Conservation (phyloP, 1,139 yeast species). For the Kodamaea alishanica region DNA sequence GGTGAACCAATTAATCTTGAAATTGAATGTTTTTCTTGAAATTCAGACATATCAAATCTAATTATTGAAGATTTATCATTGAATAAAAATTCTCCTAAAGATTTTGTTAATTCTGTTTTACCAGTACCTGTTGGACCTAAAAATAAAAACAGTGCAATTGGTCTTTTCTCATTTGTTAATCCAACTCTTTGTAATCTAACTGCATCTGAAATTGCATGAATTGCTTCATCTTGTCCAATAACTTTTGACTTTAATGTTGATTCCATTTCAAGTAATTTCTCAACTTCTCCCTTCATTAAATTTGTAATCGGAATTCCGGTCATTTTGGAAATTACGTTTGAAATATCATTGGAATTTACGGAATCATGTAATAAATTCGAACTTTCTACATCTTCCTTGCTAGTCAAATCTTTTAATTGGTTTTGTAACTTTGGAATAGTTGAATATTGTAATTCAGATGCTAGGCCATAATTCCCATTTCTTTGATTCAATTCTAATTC, state of each 20-base stretch:
- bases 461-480: conserved; percentile 79
- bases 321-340: conserved; percentile 85
- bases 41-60: conserved; percentile 96
- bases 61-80: conserved; percentile 83
- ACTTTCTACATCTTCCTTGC: conserved; percentile 40
- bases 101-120: conserved; percentile 90
- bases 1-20: conserved; percentile 95
- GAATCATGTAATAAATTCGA: conserved; percentile 72
- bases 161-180: conserved; percentile 85
- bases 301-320: conserved; percentile 96
- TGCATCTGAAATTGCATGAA: conserved; percentile 84
- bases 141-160: conserved; percentile 94
- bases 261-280: conserved; percentile 86
- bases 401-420: conserved; percentile 46
- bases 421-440: conserved; percentile 76
- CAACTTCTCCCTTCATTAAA: conserved; percentile 91
- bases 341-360: conserved; percentile 91
- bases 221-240: conserved; percentile 95
- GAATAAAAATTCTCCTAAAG: conserved; percentile 85
- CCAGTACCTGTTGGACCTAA: conserved; percentile 99
- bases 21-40: conserved; percentile 89
- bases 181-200: conserved; percentile 97
- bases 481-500: conserved; percentile 82
- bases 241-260: conserved; percentile 69
- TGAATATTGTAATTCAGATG: conserved; percentile 85